These are phyloP conservation scores for Auricularia cornea DNA, from an alignment of 768 basidiomycete species.

Conservation along the genomic window DNA sequence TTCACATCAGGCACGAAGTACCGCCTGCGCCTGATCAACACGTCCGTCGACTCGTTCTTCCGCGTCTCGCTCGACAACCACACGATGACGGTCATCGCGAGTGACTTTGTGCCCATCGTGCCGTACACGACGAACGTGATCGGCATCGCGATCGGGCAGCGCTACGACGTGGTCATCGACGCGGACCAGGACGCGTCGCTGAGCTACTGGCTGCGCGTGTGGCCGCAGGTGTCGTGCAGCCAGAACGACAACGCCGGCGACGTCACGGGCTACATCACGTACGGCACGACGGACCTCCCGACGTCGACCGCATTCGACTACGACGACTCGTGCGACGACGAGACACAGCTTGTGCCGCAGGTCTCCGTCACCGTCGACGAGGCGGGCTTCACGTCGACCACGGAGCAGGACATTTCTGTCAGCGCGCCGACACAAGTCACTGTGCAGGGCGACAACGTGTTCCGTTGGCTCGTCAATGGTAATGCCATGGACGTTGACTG, in stretches of 20 bases:
- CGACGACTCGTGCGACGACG: not conserved
- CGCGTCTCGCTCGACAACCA: constrained; percentile 1
- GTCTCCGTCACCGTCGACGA: not conserved
- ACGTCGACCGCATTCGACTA: not conserved
- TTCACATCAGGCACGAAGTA: constrained; percentile 3
- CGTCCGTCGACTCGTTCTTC: constrained; percentile 2
- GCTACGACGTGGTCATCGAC: constrained; percentile 5
- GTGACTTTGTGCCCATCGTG: not conserved
- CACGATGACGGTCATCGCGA: constrained; percentile 3
- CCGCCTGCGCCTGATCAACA: constrained; percentile 5
- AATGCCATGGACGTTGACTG: not conserved
- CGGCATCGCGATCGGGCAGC: constrained; percentile 1
- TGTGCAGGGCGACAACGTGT: not conserved
- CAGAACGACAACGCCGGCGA: not conserved
- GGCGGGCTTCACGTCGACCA: not conserved
- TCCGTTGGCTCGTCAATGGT: not conserved
- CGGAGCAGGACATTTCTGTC: not conserved
- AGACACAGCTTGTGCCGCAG: not conserved
- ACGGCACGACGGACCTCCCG: not conserved
- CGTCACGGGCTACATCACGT: not conserved
- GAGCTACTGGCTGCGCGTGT: constrained; percentile 1
- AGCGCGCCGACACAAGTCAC: not conserved
- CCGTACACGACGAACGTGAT: constrained; percentile 1
- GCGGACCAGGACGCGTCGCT: constrained; percentile 1
- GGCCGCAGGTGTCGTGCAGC: not conserved